phyloP scores from a whole-genome alignment of 2,329 filamentous ascomycete species.

The Trichocomaceae sp. region DNA sequence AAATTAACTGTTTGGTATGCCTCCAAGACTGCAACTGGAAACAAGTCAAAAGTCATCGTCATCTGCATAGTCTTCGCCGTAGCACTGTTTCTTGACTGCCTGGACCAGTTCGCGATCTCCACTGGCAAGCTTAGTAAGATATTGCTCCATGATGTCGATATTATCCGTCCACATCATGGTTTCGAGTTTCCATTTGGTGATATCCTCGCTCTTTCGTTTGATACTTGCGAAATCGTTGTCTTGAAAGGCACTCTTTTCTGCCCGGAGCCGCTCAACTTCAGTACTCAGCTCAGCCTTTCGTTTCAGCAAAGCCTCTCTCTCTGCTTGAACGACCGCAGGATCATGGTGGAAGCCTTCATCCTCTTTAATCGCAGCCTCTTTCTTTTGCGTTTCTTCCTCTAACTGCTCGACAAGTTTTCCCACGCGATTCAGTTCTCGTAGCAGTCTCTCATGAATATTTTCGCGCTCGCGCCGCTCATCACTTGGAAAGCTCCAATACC shows the following conservation, averaged over 20 bases:
- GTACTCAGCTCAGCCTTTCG: slow-evolving; percentile 20
- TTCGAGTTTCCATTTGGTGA: slow-evolving; percentile 25
- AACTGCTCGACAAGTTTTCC: slow-evolving; percentile 26
- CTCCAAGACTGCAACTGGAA: slow-evolving; percentile 25
- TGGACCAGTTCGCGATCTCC: slow-evolving; percentile 41
- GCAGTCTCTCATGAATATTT: slow-evolving; percentile 21
- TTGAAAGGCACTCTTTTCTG: slow-evolving; percentile 28
- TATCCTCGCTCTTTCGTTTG: slow-evolving; percentile 28
- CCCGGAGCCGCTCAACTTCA: slow-evolving; percentile 30
- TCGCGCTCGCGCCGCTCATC: slow-evolving; percentile 49
- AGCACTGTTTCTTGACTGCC: slow-evolving; percentile 41
- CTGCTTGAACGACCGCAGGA: slow-evolving; percentile 8
- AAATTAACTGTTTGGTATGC: not conserved
- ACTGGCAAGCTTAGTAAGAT: slow-evolving; percentile 31
- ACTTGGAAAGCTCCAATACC: slow-evolving; percentile 63
- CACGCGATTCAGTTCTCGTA: slow-evolving; percentile 25
- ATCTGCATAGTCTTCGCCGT: slow-evolving; percentile 51
- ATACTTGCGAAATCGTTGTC: slow-evolving; percentile 27
- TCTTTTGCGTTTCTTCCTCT: slow-evolving; percentile 31
- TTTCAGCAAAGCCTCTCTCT: slow-evolving; percentile 18
- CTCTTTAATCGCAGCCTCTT: slow-evolving; percentile 18
- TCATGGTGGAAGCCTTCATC: slow-evolving; percentile 21
- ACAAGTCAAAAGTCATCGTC: slow-evolving; percentile 47
- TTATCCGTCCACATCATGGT: slow-evolving; percentile 40
- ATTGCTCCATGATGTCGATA: slow-evolving; percentile 38